Conservation (phyloP, 371 early-diverging fungal genomes). For the Rhizopus arrhizus region DNA sequence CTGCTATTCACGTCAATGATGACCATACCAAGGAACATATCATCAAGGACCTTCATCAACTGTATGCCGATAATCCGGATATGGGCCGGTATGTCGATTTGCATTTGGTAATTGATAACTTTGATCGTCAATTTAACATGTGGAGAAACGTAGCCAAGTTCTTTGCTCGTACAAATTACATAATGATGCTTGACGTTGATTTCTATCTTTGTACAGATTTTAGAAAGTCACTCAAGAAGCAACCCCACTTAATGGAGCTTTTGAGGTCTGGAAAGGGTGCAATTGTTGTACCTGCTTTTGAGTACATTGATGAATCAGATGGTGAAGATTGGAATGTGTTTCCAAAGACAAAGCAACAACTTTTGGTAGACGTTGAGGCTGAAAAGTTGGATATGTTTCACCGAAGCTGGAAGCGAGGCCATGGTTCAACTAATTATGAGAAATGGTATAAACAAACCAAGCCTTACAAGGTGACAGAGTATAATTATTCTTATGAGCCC, state of each 20-base stretch:
- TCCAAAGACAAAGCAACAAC: slow-evolving; percentile 51
- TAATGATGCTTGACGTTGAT: slow-evolving; percentile 67
- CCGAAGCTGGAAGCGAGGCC: slow-evolving; percentile 55
- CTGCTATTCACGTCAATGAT: slow-evolving; percentile 66
- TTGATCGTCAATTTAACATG: slow-evolving; percentile 66
- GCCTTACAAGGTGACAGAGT: slow-evolving; percentile 57
- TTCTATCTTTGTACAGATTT: slow-evolving; percentile 67
- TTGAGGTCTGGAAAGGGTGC: slow-evolving; percentile 53
- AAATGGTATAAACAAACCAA: slow-evolving; percentile 53
- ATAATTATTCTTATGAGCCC: slow-evolving; percentile 66
- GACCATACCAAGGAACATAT: slow-evolving; percentile 52
- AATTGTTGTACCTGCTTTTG: slow-evolving; percentile 65
- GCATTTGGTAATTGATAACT: slow-evolving; percentile 62
- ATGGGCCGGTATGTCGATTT: slow-evolving; percentile 59
- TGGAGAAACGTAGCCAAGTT: slow-evolving; percentile 69
- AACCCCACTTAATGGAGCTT: slow-evolving; percentile 46
- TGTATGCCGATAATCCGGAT: slow-evolving; percentile 54
- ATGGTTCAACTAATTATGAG: slow-evolving; percentile 61
- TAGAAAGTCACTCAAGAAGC: slow-evolving; percentile 42
- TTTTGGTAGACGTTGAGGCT: slow-evolving; percentile 44
- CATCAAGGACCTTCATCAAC: slow-evolving; percentile 49
- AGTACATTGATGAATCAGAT: slow-evolving; percentile 54
- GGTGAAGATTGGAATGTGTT: slow-evolving; percentile 56
- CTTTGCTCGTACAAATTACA: slow-evolving; percentile 60
- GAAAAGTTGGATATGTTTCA: slow-evolving; percentile 64